These are phyloP conservation scores for Phytophthora cactorum DNA, from an alignment of 352 stramenopile species.

Conservation along the genomic window DNA sequence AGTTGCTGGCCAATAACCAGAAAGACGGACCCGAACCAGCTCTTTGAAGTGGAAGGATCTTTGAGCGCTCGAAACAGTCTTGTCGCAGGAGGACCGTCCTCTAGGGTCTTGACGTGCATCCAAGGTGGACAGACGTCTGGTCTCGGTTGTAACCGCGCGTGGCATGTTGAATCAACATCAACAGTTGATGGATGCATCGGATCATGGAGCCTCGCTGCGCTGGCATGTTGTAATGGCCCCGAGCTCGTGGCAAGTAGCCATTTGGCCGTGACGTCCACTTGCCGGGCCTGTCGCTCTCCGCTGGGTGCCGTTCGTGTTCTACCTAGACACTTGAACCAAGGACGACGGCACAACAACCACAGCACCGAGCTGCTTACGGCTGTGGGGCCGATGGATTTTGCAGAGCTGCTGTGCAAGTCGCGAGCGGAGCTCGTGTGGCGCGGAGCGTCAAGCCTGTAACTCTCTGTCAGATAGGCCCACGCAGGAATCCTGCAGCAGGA, in stretches of 20 bases:
- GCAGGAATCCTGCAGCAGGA: slow-evolving; percentile 21
- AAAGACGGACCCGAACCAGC: slow-evolving; percentile 33
- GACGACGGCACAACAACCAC: slow-evolving; percentile 18
- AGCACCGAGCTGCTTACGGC: slow-evolving; percentile 18
- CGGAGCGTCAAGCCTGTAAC: slow-evolving; percentile 10
- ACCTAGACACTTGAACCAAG: slow-evolving; percentile 21
- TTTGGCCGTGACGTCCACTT: slow-evolving; percentile 20
- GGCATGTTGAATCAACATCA: neutral
- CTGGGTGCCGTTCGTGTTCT: slow-evolving; percentile 18
- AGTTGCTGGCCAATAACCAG: slow-evolving; percentile 14
- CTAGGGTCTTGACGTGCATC: neutral
- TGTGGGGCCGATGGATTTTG: slow-evolving; percentile 35
- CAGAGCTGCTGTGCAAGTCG: slow-evolving; percentile 30
- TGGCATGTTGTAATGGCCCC: neutral
- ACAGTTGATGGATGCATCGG: slow-evolving; percentile 1
- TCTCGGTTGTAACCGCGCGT: slow-evolving; percentile 1
- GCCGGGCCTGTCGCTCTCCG: slow-evolving; percentile 26
- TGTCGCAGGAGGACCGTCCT: slow-evolving; percentile 31
- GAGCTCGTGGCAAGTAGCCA: slow-evolving; percentile 3
- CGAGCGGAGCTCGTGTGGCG: slow-evolving; percentile 22
- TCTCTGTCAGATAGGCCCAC: slow-evolving; percentile 31
- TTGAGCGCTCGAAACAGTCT: slow-evolving; percentile 34
- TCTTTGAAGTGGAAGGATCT: slow-evolving; percentile 41
- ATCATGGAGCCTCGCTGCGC: neutral
- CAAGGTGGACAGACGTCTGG: slow-evolving; percentile 5